Conservation (phyloP, 495 filamentous ascomycete genomes). For the Hypoxylon fragiforme region DNA sequence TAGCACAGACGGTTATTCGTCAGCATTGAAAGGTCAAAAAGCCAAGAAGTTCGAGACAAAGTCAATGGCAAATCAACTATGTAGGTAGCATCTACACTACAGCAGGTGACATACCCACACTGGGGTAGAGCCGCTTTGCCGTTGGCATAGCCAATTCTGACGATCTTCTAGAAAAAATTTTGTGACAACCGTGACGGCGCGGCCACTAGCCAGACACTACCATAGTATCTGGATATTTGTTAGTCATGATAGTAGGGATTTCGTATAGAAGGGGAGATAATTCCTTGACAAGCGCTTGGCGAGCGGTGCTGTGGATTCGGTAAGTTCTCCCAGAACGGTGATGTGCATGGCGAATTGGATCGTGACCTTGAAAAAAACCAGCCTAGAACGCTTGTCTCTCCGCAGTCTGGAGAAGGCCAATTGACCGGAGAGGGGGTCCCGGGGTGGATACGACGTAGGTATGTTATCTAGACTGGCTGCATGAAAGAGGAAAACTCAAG, state of each 20-base stretch:
- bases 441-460: slow-evolving; percentile 12
- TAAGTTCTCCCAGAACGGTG: slow-evolving; percentile 12
- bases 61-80: slow-evolving; percentile 16
- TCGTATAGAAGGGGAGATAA: slow-evolving; percentile 1
- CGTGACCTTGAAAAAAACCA: slow-evolving; percentile 10
- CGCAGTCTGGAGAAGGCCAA: slow-evolving; percentile 25
- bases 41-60: slow-evolving; percentile 23
- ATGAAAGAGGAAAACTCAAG: slow-evolving; percentile 28
- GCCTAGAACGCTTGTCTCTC: slow-evolving; percentile 22
- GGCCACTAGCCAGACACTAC: slow-evolving; percentile 6
- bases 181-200: slow-evolving; percentile 18
- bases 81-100: slow-evolving; percentile 22
- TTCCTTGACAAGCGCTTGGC: slow-evolving; percentile 7
- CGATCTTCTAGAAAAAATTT: slow-evolving; percentile 26
- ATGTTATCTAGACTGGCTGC: slow-evolving; percentile 2
- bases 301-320: slow-evolving; percentile 13
- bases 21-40: slow-evolving; percentile 4
- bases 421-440: slow-evolving; percentile 6
- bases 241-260: slow-evolving; percentile 19
- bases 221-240: slow-evolving; percentile 5
- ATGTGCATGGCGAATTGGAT: slow-evolving; percentile 9
- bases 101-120: slow-evolving; percentile 8
- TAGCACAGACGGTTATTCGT: slow-evolving; percentile 5
- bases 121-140: slow-evolving; percentile 16
- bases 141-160: slow-evolving; percentile 13